A percentile compares a stretch with the other conserved stretches of the same genome.
Conservation (phyloP, 2,329 filamentous ascomycete genomes). For the Fusarium coffeatum region DNA sequence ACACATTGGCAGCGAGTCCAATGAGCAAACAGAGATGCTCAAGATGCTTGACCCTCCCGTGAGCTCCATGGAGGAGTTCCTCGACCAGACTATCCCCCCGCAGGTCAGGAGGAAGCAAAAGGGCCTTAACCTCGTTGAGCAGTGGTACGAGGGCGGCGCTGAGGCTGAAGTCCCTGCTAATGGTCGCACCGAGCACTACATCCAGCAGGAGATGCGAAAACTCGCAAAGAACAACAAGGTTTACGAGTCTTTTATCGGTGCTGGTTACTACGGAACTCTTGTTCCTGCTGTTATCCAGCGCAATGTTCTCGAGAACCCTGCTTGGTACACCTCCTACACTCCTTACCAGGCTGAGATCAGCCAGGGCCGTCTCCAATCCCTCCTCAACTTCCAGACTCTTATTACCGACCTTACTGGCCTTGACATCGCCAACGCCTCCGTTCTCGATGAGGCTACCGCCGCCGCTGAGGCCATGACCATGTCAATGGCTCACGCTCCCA, state of each 20-base stretch:
- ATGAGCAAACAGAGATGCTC: constrained; percentile 80
- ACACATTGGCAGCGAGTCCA: constrained; percentile 84
- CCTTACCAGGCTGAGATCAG: constrained; percentile 98
- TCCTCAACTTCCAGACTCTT: constrained; percentile 96
- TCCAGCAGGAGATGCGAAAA: constrained; percentile 69
- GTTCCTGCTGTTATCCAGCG: constrained; percentile 91
- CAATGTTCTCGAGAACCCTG: constrained; percentile 91
- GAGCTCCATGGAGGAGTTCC: constrained; percentile 81
- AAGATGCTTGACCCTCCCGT: constrained; percentile 80
- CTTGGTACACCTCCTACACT: constrained; percentile 98
- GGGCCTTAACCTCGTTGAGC: constrained; percentile 46
- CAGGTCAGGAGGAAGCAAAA: constrained; percentile 65
- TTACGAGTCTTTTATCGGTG: constrained; percentile 80
- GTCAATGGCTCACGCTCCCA: constrained; percentile 73
- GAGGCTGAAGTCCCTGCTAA: constrained; percentile 40
- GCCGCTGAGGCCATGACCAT: constrained; percentile 97
- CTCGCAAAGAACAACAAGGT: constrained; percentile 50
- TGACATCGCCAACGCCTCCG: constrained; percentile 88
- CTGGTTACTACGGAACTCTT: constrained; percentile 86
- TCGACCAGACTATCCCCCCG: constrained; percentile 82
- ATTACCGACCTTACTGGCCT: constrained; percentile 88
- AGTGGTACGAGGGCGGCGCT: constrained; percentile 44
- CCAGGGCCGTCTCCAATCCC: constrained; percentile 89
- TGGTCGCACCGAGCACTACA: constrained; percentile 46
- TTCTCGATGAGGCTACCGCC: constrained; percentile 91